phyloP scores from a whole-genome alignment of 352 stramenopile genomes.

The Phytophthora meadii region DNA sequence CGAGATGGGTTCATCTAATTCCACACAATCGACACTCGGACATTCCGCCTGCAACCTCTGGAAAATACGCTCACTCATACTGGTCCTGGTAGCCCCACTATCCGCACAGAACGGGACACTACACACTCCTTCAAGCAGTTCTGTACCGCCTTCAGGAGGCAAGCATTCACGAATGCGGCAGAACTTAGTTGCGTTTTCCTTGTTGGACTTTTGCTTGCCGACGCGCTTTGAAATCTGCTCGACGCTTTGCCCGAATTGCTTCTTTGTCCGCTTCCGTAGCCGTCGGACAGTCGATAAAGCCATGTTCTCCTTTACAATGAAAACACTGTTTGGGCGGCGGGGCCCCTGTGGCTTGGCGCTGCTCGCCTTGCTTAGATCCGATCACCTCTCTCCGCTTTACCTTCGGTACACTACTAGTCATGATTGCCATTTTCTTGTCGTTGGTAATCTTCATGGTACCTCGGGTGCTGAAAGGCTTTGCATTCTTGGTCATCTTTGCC shows the following conservation, averaged over 20 bases:
- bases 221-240: slow-evolving; percentile 7
- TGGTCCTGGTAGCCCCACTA: slow-evolving; percentile 4
- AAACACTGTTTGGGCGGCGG: slow-evolving; percentile 6
- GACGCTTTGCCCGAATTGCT: slow-evolving; percentile 12
- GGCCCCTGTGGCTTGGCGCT: background rate
- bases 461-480: slow-evolving; percentile 3
- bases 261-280: slow-evolving; percentile 18
- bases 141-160: slow-evolving; percentile 2
- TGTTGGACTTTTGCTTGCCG: background rate
- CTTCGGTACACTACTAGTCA: background rate
- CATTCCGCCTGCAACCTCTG: background rate
- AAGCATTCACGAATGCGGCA: slow-evolving; percentile 10
- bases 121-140: slow-evolving; percentile 9
- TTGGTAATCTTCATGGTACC: background rate
- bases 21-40: background rate
- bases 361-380: background rate
- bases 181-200: slow-evolving; percentile 1
- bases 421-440: background rate
- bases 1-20: slow-evolving; percentile 5
- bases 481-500: background rate
- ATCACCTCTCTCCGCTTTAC: background rate
- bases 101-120: slow-evolving; percentile 8
- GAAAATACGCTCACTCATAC: slow-evolving; percentile 15
- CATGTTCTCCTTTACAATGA: slow-evolving; percentile 12
- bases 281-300: slow-evolving; percentile 11